A percentile compares a stretch with the other conserved stretches of the same genome.
Conservation (phyloP, 164 flowering plant genomes). For the Kingdonia uniflora region DNA sequence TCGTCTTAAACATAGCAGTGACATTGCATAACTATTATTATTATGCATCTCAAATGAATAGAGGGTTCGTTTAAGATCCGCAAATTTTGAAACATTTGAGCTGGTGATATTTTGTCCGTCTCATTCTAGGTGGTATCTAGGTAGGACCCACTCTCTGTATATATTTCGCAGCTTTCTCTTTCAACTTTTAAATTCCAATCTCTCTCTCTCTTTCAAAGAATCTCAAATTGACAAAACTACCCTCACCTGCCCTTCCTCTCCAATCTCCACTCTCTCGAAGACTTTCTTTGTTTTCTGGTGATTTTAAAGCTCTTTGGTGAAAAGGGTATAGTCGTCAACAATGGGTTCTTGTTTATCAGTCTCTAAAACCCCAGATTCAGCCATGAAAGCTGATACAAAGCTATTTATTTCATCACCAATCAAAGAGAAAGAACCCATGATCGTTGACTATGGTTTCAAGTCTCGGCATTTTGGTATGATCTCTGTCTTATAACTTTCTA, state of each 20-base stretch:
- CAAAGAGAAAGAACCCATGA: slow-evolving; percentile 21
- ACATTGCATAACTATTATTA: no score
- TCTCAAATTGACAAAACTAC: slow-evolving; percentile 6
- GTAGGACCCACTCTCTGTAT: slow-evolving; percentile 5
- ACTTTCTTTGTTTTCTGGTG: neutral
- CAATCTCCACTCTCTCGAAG: no score
- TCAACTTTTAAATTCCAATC: slow-evolving; percentile 10
- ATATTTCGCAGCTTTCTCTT: slow-evolving; percentile 15
- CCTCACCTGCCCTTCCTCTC: neutral
- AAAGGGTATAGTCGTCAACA: slow-evolving; percentile 12
- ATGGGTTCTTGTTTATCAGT: slow-evolving; percentile 55
- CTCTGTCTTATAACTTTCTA: neutral
- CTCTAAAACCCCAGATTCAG: slow-evolving; percentile 23
- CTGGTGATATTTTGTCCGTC: no score
- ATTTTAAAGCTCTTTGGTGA: slow-evolving; percentile 6
- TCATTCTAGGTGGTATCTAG: no score
- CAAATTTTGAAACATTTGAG: no score
- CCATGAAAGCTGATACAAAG: slow-evolving; percentile 22
- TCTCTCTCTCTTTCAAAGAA: neutral
- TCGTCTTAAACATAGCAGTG: no score
- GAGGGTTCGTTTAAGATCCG: no score
- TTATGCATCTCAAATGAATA: no score
- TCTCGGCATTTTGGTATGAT: slow-evolving; percentile 28
- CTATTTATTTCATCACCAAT: slow-evolving; percentile 30
- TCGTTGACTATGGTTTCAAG: slow-evolving; percentile 15